Evolutionary conservation across 225 moss, liverwort and hornwort species (phyloP), one percentile per base, ranked within the genome.

Genomic region (Antitrichia curtipendula): DNA sequence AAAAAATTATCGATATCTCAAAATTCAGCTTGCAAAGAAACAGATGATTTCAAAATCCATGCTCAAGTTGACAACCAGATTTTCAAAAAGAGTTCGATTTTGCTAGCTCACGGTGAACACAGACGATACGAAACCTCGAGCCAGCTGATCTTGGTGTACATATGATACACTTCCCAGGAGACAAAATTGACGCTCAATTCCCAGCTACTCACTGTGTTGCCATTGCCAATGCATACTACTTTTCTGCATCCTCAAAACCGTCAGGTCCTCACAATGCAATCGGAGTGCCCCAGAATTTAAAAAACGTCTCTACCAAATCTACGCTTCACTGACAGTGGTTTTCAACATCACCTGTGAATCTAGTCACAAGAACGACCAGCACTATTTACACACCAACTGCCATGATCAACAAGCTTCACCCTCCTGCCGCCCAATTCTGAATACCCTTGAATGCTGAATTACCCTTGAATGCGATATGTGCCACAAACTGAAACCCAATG

Each of bases 201-300:
- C n/a, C 79, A 86, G 89, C 89, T 84, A 82, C 91, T 86, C 91
- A 88, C 91, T 59, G 89, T 76, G 40, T 90, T 90, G 85, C 64
- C 79, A 59, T 87, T 43, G 69, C 52, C 29, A 16, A 19, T 52
- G 75, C 38, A 80, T 54, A 76, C 22, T 28, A 23, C 50, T n/a
- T 10, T 22, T 24, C 83, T 59, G 38, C 79, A 64, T 56, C 87
- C 75, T 32, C 83, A 8, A 52, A 25, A 65, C 60, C 69, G 29
- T 2, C 24, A 24, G 32, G 56, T 70, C 87, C 36, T 77, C 76
- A 50, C 47, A 34, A 64, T 66, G 80, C 88, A 88, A 90, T 82
- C 91, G 90, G 88, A 86, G 90, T 77, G 90, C 86, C 74, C 82
- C 22, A 73, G 82, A 87, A 82, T 78, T 52, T 2, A 10, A 23